A percentile compares a stretch with the other conserved stretches of the same genome.
These are phyloP conservation scores for Exophiala calicioides DNA, from an alignment of 2,329 filamentous ascomycete genomes.

Conservation along the genomic window DNA sequence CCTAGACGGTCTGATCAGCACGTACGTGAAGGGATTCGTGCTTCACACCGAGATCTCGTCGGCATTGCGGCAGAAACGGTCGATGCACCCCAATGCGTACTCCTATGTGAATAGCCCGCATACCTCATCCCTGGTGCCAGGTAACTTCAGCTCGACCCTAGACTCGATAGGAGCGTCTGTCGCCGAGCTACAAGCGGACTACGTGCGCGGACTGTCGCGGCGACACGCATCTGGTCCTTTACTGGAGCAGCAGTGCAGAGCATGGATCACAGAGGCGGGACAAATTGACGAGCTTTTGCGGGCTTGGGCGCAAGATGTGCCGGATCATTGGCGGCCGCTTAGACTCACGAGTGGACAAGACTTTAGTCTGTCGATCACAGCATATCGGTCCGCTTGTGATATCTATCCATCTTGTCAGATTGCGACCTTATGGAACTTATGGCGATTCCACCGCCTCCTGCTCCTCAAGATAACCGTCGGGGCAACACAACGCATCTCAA, in stretches of 20 bases:
- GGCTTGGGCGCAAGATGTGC: constrained; percentile 25
- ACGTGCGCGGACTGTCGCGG: constrained; percentile 3
- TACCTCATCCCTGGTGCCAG: constrained; percentile 8
- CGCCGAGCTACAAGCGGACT: constrained; percentile 26
- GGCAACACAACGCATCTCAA: constrained; percentile 4
- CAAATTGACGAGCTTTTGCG: constrained; percentile 19
- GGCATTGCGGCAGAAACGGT: constrained; percentile 27
- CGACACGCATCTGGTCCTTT: constrained; percentile 1
- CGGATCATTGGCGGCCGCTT: constrained; percentile 26
- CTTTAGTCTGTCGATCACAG: constrained; percentile 27
- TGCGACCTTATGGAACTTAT: constrained; percentile 23
- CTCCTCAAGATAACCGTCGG: constrained; percentile 8
- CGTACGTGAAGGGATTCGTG: constrained; percentile 25
- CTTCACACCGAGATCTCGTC: constrained; percentile 28
- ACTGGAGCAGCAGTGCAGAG: constrained; percentile 3
- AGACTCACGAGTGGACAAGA: constrained; percentile 22
- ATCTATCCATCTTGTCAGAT: constrained; percentile 31
- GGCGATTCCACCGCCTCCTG: constrained; percentile 7
- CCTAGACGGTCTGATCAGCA: constrained; percentile 10
- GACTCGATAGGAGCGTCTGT: constrained; percentile 24
- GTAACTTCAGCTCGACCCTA: constrained; percentile 15
- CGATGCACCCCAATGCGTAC: constrained; percentile 13
- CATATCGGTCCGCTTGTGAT: constrained; percentile 29
- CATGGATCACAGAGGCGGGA: constrained; percentile 15
- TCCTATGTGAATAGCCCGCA: constrained; percentile 12